A percentile compares a stretch with the other conserved stretches of the same genome.
phyloP scores from a whole-genome alignment of 2,329 filamentous ascomycete genomes.

The Verticillium klebahnii region DNA sequence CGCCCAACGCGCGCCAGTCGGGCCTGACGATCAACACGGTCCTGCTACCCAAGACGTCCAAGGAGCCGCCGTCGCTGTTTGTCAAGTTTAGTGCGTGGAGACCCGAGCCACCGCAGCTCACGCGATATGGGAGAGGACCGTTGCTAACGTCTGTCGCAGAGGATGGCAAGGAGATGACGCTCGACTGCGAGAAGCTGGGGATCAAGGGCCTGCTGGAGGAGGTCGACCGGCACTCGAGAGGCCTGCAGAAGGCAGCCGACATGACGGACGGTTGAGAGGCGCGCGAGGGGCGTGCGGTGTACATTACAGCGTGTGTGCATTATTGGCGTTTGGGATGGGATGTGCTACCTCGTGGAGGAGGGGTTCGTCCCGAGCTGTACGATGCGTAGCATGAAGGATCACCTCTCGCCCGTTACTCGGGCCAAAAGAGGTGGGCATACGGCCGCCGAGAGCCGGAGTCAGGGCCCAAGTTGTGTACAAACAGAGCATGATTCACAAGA shows the following conservation, averaged over 20 bases:
- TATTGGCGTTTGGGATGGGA: conserved; percentile 1
- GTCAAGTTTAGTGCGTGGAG: conserved; percentile 77
- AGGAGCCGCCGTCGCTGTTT: conserved; percentile 62
- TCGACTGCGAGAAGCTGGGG: conserved; percentile 75
- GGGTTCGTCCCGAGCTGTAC: not conserved
- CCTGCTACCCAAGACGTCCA: conserved; percentile 66
- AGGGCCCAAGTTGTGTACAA: not conserved
- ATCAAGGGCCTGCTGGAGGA: conserved; percentile 86
- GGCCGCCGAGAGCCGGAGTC: not conserved
- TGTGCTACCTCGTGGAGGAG: not conserved
- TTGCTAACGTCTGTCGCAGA: conserved; percentile 46
- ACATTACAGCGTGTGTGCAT: conserved; percentile 1
- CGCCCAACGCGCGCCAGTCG: conserved; percentile 67
- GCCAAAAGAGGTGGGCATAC: not conserved
- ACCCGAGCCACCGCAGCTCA: not conserved
- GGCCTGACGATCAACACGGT: conserved; percentile 75
- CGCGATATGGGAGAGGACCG: too few relatives aligned
- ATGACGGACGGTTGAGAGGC: conserved; percentile 43
- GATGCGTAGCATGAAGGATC: not conserved
- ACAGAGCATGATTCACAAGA: not conserved
- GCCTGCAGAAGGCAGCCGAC: conserved; percentile 77
- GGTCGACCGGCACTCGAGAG: conserved; percentile 82
- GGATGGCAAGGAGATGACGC: conserved; percentile 85
- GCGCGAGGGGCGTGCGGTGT: not conserved
- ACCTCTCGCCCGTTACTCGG: not conserved